Base-by-base conservation (phyloP, 768 basidiomycete genomes). In the Rhodosporidiobolus sp. region DNA sequence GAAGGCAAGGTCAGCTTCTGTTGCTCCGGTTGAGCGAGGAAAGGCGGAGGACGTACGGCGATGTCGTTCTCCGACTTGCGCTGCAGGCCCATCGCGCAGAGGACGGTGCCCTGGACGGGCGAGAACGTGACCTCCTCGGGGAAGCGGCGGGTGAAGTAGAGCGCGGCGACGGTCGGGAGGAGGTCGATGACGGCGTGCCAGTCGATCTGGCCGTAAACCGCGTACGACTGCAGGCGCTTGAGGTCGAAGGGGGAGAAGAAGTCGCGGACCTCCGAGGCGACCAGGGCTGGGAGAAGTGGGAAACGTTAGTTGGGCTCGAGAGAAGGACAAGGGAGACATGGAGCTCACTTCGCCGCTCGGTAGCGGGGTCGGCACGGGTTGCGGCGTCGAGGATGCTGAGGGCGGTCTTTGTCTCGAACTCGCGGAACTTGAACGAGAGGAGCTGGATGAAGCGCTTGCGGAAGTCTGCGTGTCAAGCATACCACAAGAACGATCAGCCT, bases 101-200 rank as follows among this genome's bases (percentile, higher is more conserved):
- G 82, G 73, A 98, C 94, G 12, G 92, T 90, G 74, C 90, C 90
- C 82, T 98, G 96, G 9, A 97, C 89, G 0, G 90, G 91, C 53
- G 90, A 91, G 28, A 98, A 81, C 55, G 82, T 86, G 28, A 90
- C 83, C 26, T 88, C 88, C 9, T 84, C 84, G 2, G 87, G 88
- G 59, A 85, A 78, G 17, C 82, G 78, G 20, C 80, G 86, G 77
- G 92, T 87, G 80, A 98, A 99, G 82, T 89, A 95, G 22, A 97
- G 84, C n/a, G 85, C 82, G 5, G 92, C 88, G 49, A 93, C 82
- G 1, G 84, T 86, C 0, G 96, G 95, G 24, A 99, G 85, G 34
- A 98, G 84, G 80, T 99, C 96, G 52, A 98, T 85, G 67, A 98
- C 87, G 77, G 95, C 92, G 79, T 98, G 96, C 78, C 95, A 97